Base-by-base conservation (phyloP, 83 land plant genomes). In the Picea mariana region DNA sequence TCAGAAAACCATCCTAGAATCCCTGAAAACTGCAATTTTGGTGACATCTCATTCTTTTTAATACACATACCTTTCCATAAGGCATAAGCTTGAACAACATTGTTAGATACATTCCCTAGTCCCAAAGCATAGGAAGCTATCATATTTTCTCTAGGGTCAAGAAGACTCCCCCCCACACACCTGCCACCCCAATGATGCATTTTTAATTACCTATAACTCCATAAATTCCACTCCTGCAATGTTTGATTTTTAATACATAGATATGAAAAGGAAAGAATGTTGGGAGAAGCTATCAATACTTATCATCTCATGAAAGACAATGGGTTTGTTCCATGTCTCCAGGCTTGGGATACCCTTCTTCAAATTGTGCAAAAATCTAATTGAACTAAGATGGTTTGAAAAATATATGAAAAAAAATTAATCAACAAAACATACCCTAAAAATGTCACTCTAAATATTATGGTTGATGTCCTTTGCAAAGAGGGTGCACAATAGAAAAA, bases 401-500 rank as follows among this genome's bases (percentile, higher is more conserved):
- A 67, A 55, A 77, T 92, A 1, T 92, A 90, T 82, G 92, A 90
- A 80, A 66, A 83, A 67, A 92, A 88, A 90, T 9, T 90, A 20
- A 75, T n/a, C 65, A 72, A 11, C 5, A 86, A 85, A 80, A 59
- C 63, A 0, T 88, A 85, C 67, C 90, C 92, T 38, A 90, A 92
- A 82, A 83, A 82, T 44, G 65, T 31, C 2, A 88, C 87, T 16
- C 49, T 75, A 0, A 73, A 65, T 68, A 87, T 73, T 5, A 61
- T 90, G 88, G 63, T 90, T 0, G 47, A 31, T 82, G 84, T 79
- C 23, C 82, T 92, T 75, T 92, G 94, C 84, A 92, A 92, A 75
- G 86, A 85, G 81, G 94, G 94, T 58, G 62, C 23, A 24, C 83
- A 88, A 87, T 64, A 83, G 67, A 80, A 85, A 34, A 60, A 18